These are phyloP conservation scores for Earliella scabrosa DNA, from an alignment of 1,284 basidiomycete genomes.

Conservation along the genomic window DNA sequence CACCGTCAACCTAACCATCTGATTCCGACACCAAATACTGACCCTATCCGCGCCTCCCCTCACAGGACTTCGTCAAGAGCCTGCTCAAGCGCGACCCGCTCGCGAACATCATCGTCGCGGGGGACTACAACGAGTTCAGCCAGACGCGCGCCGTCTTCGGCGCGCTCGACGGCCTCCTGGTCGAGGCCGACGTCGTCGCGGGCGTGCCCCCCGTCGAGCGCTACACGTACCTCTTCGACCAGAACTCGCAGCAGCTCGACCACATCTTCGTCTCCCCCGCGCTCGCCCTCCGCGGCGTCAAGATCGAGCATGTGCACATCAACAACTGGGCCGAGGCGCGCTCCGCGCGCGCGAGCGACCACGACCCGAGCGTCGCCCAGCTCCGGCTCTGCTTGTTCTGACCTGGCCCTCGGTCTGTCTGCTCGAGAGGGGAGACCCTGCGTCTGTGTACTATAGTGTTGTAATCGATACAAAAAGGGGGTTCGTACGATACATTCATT, in stretches of 20 bases:
- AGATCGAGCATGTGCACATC: conserved; percentile 62
- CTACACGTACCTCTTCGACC: conserved; percentile 66
- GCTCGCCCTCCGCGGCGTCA: conserved; percentile 43
- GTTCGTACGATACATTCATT: background rate
- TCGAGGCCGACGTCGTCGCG: conserved; percentile 56
- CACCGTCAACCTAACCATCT: too few species aligned
- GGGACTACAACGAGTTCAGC: conserved; percentile 68
- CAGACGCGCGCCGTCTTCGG: conserved; percentile 56
- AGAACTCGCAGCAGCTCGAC: conserved; percentile 62
- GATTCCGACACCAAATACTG: too few species aligned
- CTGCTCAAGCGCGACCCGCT: conserved; percentile 48
- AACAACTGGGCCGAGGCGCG: conserved; percentile 58
- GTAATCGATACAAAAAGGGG: conserved; percentile 1
- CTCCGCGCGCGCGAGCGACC: conserved; percentile 53
- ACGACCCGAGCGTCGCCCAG: conserved; percentile 60
- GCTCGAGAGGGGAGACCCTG: too few species aligned
- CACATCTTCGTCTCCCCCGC: conserved; percentile 59
- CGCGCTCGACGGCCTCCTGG: conserved; percentile 46
- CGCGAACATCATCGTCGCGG: conserved; percentile 57
- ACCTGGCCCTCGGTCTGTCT: background rate
- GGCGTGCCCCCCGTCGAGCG: conserved; percentile 52
- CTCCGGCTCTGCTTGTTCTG: conserved; percentile 45
- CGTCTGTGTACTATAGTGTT: too few species aligned
- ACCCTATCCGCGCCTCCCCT: conserved; percentile 39
- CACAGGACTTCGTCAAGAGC: conserved; percentile 52